Evolutionary conservation across 2,329 filamentous ascomycete genomes (phyloP).

Genomic region (Paraconiothyrium sp.): DNA sequence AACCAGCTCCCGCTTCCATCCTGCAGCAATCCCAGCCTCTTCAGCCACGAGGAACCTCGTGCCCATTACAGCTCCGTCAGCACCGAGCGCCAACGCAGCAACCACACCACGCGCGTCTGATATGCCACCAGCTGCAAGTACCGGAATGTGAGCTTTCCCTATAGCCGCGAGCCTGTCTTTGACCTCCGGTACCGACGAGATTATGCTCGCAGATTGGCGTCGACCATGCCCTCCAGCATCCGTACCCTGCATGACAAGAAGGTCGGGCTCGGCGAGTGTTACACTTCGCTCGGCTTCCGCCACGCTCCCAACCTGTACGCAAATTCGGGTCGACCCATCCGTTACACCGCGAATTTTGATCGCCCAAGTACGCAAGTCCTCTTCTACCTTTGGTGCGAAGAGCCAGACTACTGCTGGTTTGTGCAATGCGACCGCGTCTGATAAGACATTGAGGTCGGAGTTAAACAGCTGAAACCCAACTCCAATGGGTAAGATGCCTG

Average conservation of each 20-base stretch:
- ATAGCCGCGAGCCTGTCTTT: conserved; percentile 54
- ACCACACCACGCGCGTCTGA: conserved; percentile 65
- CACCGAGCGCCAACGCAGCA: conserved; percentile 64
- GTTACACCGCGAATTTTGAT: conserved; percentile 40
- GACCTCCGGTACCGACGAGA: conserved; percentile 67
- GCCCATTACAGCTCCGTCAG: conserved; percentile 65
- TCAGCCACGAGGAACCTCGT: conserved; percentile 67
- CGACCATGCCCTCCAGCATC: conserved; percentile 72
- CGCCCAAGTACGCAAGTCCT: conserved; percentile 46
- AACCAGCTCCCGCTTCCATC: conserved; percentile 57
- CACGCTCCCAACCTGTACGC: conserved; percentile 69
- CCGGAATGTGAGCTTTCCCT: conserved; percentile 40
- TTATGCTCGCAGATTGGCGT: conserved; percentile 55
- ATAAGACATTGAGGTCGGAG: conserved; percentile 54
- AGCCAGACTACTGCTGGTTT: conserved; percentile 70
- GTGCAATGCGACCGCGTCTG: conserved; percentile 63
- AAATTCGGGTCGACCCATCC: conserved; percentile 55
- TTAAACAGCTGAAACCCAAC: conserved; percentile 68
- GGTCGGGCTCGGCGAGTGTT: conserved; percentile 60
- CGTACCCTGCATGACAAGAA: conserved; percentile 67
- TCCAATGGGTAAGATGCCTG: conserved; percentile 57
- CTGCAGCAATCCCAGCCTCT: conserved; percentile 56
- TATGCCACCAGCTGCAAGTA: conserved; percentile 69
- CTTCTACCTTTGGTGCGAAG: conserved; percentile 63
- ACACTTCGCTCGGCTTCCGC: conserved; percentile 62